Evolutionary conservation across 257 asterid species (phyloP), one percentile per base, ranked within the genome.

Genomic region (Lavandula angustifolia): DNA sequence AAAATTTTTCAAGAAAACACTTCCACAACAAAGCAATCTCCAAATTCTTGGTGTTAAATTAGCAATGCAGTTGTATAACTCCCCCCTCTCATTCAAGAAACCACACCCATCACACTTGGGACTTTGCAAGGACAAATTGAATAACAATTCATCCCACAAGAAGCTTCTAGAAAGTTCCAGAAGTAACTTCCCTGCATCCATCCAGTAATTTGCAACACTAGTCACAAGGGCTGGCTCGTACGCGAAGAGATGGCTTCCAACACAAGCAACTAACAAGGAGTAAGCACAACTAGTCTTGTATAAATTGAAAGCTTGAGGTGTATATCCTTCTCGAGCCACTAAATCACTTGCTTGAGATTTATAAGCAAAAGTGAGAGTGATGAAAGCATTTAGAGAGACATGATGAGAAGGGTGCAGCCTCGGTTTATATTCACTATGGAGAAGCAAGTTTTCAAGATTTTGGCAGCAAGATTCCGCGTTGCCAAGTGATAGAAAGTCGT

Each of bases 361-460:
- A 59, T 78, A 85, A 41, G 83, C 84, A 42, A 91, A 91, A 22
- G 92, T 76, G 29, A 86, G 73, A 50, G 86, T 61, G 57, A 80
- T 79, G 75, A 78, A 88, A 34, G 95, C 84, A 38, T 81, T 72
- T 49, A 88, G 54, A 31, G 79, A 78, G 48, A 78, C 64, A 60
- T 80, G 68, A 64, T 86, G 83, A 58, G 80, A 73, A 33, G 66
- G 85, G 49, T 75, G 83, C 32, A 88, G 72, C 72, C 68, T 81
- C 18, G 64, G 9, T 17, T 29, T 68, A 1, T 16, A 3, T 67
- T 42, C 9, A 22, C 79, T 86, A 34, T 72, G 70, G 40, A 7
- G 50, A 29, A 88, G 94, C 64, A 91, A 53, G 73, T 54, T 53
- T 68, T 91, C 96, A n/a, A 91, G 91, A 65, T 84, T 78, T 55